phyloP scores from a whole-genome alignment of 192 early-diverging fungal species.

The Funneliformis geosporum region DNA sequence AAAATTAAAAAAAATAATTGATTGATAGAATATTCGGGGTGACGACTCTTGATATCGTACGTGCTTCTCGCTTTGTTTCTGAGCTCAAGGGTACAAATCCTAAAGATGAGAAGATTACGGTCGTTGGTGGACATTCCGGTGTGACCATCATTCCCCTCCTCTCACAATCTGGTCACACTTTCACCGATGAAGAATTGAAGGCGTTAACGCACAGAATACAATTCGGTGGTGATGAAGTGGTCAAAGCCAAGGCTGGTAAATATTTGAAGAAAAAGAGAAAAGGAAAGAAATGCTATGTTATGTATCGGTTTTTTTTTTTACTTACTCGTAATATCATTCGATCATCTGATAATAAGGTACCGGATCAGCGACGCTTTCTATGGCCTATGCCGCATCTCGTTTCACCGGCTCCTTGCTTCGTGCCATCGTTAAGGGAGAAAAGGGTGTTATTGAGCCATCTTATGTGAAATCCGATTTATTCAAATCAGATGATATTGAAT shows the following conservation, averaged over 20 bases:
- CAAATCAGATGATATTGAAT: constrained; percentile 59
- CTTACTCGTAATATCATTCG: neutral
- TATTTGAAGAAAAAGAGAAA: neutral
- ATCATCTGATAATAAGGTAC: constrained; percentile 45
- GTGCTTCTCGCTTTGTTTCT: constrained; percentile 88
- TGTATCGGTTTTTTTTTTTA: neutral
- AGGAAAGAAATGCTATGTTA: neutral
- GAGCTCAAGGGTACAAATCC: constrained; percentile 76
- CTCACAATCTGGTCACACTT: constrained; percentile 68
- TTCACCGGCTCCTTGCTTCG: constrained; percentile 88
- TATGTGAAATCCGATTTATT: constrained; percentile 75
- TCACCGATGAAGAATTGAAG: constrained; percentile 81
- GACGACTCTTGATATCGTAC: constrained; percentile 92
- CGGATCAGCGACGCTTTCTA: constrained; percentile 84
- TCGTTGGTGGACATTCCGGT: constrained; percentile 95
- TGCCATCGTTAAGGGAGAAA: constrained; percentile 65
- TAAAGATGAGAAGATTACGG: constrained; percentile 69
- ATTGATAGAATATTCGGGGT: constrained; percentile 81
- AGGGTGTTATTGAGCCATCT: constrained; percentile 83
- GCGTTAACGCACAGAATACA: constrained; percentile 93
- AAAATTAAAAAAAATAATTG: neutral
- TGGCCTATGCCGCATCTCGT: constrained; percentile 83
- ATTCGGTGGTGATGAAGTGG: constrained; percentile 97
- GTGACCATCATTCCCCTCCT: constrained; percentile 94
- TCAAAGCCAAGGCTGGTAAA: constrained; percentile 83